A percentile compares a stretch with the other conserved stretches of the same genome.
Conservation (phyloP, 768 basidiomycete species). For the Glaciozyma antarctica region DNA sequence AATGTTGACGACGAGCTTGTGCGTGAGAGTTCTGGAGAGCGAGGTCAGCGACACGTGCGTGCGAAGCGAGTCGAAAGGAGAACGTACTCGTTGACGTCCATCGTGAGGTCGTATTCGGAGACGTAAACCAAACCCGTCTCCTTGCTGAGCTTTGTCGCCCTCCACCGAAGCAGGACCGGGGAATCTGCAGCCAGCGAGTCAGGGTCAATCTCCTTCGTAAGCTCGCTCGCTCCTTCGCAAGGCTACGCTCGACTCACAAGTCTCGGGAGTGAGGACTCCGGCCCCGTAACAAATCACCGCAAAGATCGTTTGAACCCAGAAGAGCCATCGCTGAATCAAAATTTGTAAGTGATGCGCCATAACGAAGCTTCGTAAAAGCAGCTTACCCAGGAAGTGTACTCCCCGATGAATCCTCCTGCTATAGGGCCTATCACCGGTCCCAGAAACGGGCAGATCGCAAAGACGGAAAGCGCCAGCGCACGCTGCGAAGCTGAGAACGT, state of each 20-base stretch:
- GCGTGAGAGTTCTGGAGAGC: background rate
- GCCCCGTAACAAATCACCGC: slow-evolving; percentile 40
- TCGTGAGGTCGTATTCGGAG: slow-evolving; percentile 23
- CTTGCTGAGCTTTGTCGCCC: slow-evolving; percentile 34
- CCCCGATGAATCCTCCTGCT: slow-evolving; percentile 40
- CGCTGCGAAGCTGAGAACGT: slow-evolving; percentile 18
- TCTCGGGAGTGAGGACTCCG: slow-evolving; percentile 52
- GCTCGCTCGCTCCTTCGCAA: background rate
- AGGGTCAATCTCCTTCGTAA: background rate
- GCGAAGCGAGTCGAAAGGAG: background rate
- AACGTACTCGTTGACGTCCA: background rate
- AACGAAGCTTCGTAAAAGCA: background rate
- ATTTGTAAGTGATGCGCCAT: background rate
- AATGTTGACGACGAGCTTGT: slow-evolving; percentile 2
- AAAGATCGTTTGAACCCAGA: slow-evolving; percentile 51
- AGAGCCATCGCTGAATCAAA: background rate
- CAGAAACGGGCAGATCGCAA: slow-evolving; percentile 53
- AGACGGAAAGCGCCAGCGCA: slow-evolving; percentile 49
- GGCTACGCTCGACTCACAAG: slow-evolving; percentile 49
- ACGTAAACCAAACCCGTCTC: slow-evolving; percentile 23
- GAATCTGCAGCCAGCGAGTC: slow-evolving; percentile 17
- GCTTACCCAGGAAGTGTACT: slow-evolving; percentile 33
- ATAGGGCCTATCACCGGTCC: slow-evolving; percentile 33
- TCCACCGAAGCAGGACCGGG: slow-evolving; percentile 54
- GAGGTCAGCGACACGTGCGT: background rate